Conservation (phyloP, 176 grass and related monocot species). For the Aegilops tauschii region DNA sequence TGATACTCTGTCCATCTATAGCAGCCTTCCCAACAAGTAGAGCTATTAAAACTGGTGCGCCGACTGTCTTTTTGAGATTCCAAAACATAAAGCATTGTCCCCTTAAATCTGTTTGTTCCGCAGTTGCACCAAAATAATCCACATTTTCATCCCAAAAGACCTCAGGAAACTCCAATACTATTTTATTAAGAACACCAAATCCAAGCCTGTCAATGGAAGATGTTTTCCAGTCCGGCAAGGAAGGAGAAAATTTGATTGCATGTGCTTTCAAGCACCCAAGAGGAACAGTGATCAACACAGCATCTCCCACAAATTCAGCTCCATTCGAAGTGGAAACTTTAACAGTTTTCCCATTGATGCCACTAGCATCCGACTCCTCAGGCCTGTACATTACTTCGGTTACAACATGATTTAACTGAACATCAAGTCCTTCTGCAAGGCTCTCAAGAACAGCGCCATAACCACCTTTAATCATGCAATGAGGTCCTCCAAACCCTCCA, state of each 20-base stretch:
- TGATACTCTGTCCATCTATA: conserved; percentile 70
- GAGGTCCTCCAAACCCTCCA: conserved; percentile 94
- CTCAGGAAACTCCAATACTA: conserved; percentile 86
- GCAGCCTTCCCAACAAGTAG: conserved; percentile 95
- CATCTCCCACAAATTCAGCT: conserved; percentile 72
- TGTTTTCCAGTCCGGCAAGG: conserved; percentile 92
- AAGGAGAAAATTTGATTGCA: conserved; percentile 82
- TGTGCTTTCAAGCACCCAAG: conserved; percentile 95
- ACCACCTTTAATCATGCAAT: conserved; percentile 99
- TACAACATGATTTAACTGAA: conserved; percentile 74
- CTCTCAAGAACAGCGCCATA: conserved; percentile 76
- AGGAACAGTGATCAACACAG: conserved; percentile 90
- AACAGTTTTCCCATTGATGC: conserved; percentile 42
- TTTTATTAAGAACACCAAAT: conserved; percentile 94
- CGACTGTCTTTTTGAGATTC: conserved; percentile 94
- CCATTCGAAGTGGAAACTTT: conserved; percentile 83
- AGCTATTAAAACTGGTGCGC: conserved; percentile 81
- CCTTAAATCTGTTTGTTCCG: conserved; percentile 85
- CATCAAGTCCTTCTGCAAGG: conserved; percentile 81
- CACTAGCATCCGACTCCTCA: conserved; percentile 29
- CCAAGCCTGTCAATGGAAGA: conserved; percentile 82
- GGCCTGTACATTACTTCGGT: conserved; percentile 62
- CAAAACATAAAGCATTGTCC: conserved; percentile 99
- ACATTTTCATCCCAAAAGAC: conserved; percentile 98
- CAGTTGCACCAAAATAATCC: conserved; percentile 96